These are phyloP conservation scores for Theileria luwenshuni DNA, from an alignment of 169 alveolate species.

Conservation along the genomic window DNA sequence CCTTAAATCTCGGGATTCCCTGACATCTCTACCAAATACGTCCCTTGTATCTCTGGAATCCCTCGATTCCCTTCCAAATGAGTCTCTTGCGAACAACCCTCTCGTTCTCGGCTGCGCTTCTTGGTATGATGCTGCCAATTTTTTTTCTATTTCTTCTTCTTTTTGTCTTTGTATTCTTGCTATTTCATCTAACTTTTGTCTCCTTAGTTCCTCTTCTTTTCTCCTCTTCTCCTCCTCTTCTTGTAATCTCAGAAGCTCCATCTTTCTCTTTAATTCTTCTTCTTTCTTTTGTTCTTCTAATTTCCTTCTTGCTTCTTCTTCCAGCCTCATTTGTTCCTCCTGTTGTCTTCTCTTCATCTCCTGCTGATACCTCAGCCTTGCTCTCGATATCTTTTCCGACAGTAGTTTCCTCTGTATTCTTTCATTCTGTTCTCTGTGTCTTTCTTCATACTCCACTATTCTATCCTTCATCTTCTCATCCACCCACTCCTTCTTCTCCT, in stretches of 20 bases:
- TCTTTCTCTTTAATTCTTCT: constrained; percentile 74
- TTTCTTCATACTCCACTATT: constrained; percentile 29
- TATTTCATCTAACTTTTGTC: constrained; percentile 49
- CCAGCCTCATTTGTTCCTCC: constrained; percentile 63
- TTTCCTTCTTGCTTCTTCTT: constrained; percentile 72
- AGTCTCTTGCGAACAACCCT: not conserved
- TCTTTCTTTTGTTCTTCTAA: constrained; percentile 70
- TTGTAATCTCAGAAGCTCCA: constrained; percentile 65
- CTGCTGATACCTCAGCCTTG: constrained; percentile 74
- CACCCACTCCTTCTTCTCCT: constrained; percentile 73
- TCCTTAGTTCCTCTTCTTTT: constrained; percentile 66
- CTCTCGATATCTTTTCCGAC: constrained; percentile 77
- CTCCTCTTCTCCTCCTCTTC: constrained; percentile 70
- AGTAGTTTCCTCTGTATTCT: constrained; percentile 31
- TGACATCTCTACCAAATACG: not conserved
- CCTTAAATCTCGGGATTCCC: no score
- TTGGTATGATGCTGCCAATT: constrained; percentile 18
- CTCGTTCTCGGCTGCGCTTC: not conserved
- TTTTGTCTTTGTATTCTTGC: constrained; percentile 66
- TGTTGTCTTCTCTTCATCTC: constrained; percentile 69
- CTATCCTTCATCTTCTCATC: constrained; percentile 27
- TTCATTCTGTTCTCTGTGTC: constrained; percentile 24
- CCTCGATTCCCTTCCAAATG: not conserved
- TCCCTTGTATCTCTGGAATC: not conserved
- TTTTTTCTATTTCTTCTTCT: constrained; percentile 54